Conservation (phyloP, 352 stramenopile genomes). For the Pythium guiyangense region DNA sequence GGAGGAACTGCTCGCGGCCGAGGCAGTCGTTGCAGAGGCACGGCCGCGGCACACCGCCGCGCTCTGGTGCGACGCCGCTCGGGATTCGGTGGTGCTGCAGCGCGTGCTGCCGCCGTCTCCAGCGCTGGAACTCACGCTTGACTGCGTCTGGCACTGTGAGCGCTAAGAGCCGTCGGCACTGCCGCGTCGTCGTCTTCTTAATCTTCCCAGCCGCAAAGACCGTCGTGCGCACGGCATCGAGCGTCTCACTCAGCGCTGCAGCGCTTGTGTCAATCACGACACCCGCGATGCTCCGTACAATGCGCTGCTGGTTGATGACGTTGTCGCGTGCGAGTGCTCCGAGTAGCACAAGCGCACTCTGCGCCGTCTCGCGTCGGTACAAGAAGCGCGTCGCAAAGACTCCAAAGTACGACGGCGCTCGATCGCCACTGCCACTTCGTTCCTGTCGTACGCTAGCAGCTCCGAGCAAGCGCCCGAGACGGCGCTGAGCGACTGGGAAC, state of each 20-base stretch:
- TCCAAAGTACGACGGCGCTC: conserved; percentile 10
- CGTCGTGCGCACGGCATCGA: background rate
- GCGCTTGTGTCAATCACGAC: conserved; percentile 13
- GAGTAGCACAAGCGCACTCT: conserved; percentile 21
- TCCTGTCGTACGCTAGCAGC: background rate
- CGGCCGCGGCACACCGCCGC: conserved; percentile 32
- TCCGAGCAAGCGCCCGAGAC: conserved; percentile 22
- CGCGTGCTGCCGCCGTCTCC: conserved; percentile 29
- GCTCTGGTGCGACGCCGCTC: conserved; percentile 24
- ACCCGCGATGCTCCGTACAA: conserved; percentile 28
- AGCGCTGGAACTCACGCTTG: conserved; percentile 32
- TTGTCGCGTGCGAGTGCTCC: conserved; percentile 28
- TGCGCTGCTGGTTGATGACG: conserved; percentile 33
- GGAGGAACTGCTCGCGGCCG: conserved; percentile 33
- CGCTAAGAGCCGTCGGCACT: conserved; percentile 19
- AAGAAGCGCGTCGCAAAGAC: conserved; percentile 22
- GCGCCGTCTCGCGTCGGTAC: conserved; percentile 28
- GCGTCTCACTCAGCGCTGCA: background rate
- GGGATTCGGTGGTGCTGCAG: conserved; percentile 32
- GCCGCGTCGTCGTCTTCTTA: conserved; percentile 7
- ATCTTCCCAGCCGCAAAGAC: conserved; percentile 15
- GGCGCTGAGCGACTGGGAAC: conserved; percentile 23
- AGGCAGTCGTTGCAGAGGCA: conserved; percentile 57
- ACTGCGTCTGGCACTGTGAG: conserved; percentile 29
- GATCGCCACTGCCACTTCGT: too few species aligned